Percentiles rank a stretch among this genome's conserved stretches.
phyloP scores from a whole-genome alignment of 768 basidiomycete genomes.

The Lentinula detonsa region DNA sequence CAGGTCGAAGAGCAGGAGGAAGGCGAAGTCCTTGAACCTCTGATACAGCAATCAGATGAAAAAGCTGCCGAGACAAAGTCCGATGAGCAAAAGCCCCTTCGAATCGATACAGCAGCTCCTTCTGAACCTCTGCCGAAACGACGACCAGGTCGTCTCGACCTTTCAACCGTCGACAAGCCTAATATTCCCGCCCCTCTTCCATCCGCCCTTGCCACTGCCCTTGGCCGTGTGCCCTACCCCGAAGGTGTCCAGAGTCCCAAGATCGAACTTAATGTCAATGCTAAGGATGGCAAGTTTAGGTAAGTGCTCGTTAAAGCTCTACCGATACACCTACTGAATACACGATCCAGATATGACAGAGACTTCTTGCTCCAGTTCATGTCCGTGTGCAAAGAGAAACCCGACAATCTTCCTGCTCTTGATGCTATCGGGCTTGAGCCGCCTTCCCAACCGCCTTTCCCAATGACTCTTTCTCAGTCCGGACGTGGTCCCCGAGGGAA shows the following conservation, averaged over 20 bases:
- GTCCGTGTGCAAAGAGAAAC: constrained; percentile 91
- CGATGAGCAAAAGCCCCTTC: constrained; percentile 46
- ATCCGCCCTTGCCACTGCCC: constrained; percentile 75
- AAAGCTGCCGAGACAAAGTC: constrained; percentile 13
- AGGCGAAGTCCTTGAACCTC: constrained; percentile 29
- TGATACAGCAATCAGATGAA: not conserved
- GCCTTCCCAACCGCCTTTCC: constrained; percentile 43
- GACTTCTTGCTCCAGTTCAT: constrained; percentile 99
- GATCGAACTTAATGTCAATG: constrained; percentile 77
- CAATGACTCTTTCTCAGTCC: constrained; percentile 57
- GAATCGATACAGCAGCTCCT: constrained; percentile 53
- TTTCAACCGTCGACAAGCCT: constrained; percentile 40
- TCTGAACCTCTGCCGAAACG: constrained; percentile 38
- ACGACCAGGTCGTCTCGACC: constrained; percentile 71
- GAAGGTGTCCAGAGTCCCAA: constrained; percentile 77
- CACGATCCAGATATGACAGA: constrained; percentile 76
- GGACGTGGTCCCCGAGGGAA: constrained; percentile 41
- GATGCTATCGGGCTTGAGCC: constrained; percentile 91
- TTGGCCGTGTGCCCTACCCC: constrained; percentile 74
- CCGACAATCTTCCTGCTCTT: constrained; percentile 81
- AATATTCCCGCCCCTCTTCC: constrained; percentile 40
- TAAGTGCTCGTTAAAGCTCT: constrained; percentile 17
- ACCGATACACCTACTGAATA: not conserved
- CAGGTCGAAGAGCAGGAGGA: constrained; percentile 38
- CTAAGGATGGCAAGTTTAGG: constrained; percentile 88